These are phyloP conservation scores for Sclerotinia nivalis DNA, from an alignment of 2,329 filamentous ascomycete species.

Conservation along the genomic window DNA sequence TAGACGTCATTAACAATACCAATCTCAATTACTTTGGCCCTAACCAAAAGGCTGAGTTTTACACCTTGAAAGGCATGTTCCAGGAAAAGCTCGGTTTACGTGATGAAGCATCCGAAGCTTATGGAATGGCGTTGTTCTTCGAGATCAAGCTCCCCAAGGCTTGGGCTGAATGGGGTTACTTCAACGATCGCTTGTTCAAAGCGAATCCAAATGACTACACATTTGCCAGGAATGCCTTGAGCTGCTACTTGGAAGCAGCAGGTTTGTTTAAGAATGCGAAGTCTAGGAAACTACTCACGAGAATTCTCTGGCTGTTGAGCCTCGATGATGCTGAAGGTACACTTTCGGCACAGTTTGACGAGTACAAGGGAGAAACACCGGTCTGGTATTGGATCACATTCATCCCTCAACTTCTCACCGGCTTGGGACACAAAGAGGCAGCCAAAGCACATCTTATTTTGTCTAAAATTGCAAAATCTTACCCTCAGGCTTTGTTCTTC, in stretches of 20 bases:
- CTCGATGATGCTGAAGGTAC: conserved; percentile 84
- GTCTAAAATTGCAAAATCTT: conserved; percentile 90
- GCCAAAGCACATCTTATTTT: conserved; percentile 83
- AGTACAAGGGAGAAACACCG: conserved; percentile 95
- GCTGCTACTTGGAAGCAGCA: conserved; percentile 93
- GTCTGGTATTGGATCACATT: conserved; percentile 99
- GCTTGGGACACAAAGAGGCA: conserved; percentile 88
- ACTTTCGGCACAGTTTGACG: conserved; percentile 84
- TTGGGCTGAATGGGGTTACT: conserved; percentile 99
- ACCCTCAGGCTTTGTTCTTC: conserved; percentile 95
- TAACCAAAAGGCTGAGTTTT: conserved; percentile 97
- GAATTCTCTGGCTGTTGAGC: conserved; percentile 93
- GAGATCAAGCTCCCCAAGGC: conserved; percentile 95
- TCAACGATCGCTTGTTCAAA: conserved; percentile 96
- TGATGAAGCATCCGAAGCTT: conserved; percentile 88
- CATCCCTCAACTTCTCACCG: conserved; percentile 92
- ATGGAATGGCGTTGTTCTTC: conserved; percentile 92
- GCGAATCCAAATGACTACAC: conserved; percentile 79
- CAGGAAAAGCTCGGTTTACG: conserved; percentile 89
- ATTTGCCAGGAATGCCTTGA: conserved; percentile 86
- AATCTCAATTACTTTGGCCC: conserved; percentile 98
- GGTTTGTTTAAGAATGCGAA: conserved; percentile 97
- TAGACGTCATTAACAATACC: conserved; percentile 99
- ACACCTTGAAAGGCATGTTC: conserved; percentile 99
- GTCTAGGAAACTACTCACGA: conserved; percentile 86